Conservation (phyloP, 495 filamentous ascomycete species). For the Niebla homalea region DNA sequence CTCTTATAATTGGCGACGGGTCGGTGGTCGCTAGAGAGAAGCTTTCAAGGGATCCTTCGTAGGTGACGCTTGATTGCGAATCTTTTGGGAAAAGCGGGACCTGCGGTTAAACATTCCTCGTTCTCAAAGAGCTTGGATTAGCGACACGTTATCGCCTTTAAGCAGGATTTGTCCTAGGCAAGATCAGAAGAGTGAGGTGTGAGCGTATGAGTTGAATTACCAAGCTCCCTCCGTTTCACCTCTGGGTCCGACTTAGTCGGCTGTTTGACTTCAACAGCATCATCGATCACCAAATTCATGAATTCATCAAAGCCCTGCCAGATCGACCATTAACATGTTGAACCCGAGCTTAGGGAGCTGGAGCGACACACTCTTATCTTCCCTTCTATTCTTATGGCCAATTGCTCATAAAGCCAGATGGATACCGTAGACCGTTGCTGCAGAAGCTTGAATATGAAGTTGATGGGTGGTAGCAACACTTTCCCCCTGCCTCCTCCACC, state of each 20-base stretch:
- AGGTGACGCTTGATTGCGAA: no score
- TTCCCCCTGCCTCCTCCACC: conserved; percentile 58
- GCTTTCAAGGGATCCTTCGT: neutral
- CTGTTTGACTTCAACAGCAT: conserved; percentile 84
- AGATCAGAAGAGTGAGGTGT: conserved; percentile 12
- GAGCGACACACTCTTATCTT: conserved; percentile 66
- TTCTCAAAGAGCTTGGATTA: conserved; percentile 65
- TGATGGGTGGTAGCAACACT: conserved; percentile 91
- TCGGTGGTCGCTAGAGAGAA: conserved; percentile 25
- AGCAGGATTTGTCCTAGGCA: conserved; percentile 79
- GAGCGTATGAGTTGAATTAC: conserved; percentile 34
- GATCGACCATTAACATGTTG: neutral
- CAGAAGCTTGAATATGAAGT: conserved; percentile 95
- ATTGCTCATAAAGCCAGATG: conserved; percentile 95
- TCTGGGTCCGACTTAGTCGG: conserved; percentile 62
- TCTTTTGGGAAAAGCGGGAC: neutral
- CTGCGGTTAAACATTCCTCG: neutral
- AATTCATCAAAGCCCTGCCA: conserved; percentile 89
- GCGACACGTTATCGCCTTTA: conserved; percentile 93
- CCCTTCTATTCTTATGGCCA: conserved; percentile 83
- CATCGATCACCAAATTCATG: conserved; percentile 96
- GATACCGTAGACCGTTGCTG: conserved; percentile 77
- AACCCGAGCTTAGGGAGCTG: neutral
- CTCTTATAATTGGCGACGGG: conserved; percentile 49
- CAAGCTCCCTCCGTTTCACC: conserved; percentile 66